Conservation (phyloP, 352 stramenopile genomes). For the Blastocystis sp. region DNA sequence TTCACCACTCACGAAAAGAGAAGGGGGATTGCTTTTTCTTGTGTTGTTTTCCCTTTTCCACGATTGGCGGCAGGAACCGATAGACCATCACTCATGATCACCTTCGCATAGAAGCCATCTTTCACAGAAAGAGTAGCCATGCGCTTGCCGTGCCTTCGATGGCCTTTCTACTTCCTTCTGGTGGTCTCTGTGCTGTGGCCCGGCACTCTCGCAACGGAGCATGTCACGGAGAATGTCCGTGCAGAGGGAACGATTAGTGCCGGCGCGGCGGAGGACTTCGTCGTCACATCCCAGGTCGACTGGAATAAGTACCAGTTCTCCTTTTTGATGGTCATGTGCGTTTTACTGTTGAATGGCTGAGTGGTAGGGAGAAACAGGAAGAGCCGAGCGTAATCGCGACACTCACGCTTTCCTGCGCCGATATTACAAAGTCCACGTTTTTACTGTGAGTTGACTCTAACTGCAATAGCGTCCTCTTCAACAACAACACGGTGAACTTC, state of each 20-base stretch:
- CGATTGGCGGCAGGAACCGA: too few relatives aligned
- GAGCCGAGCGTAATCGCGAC: not conserved
- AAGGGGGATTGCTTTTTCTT: too few relatives aligned
- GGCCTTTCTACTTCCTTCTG: not conserved
- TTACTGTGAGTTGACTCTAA: not conserved
- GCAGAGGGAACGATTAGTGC: not conserved
- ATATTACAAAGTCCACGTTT: not conserved
- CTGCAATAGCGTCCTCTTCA: slow-evolving; percentile 4
- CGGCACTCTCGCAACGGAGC: not conserved
- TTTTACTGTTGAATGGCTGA: not conserved
- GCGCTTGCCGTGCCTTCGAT: too few relatives aligned
- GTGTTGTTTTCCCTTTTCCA: too few relatives aligned
- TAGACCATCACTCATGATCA: too few relatives aligned
- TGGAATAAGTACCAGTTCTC: slow-evolving; percentile 53
- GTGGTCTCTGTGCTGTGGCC: not conserved
- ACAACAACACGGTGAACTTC: not conserved
- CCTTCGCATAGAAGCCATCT: too few relatives aligned
- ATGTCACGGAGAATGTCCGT: slow-evolving; percentile 30
- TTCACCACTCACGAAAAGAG: too few relatives aligned
- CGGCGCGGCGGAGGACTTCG: not conserved
- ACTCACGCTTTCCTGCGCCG: slow-evolving; percentile 20
- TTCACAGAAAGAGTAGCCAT: too few relatives aligned
- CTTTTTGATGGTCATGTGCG: not conserved
- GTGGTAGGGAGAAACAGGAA: not conserved
- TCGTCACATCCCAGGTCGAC: slow-evolving; percentile 24